Conservation (phyloP, 2,329 filamentous ascomycete genomes). For the Nemania bipapillata region DNA sequence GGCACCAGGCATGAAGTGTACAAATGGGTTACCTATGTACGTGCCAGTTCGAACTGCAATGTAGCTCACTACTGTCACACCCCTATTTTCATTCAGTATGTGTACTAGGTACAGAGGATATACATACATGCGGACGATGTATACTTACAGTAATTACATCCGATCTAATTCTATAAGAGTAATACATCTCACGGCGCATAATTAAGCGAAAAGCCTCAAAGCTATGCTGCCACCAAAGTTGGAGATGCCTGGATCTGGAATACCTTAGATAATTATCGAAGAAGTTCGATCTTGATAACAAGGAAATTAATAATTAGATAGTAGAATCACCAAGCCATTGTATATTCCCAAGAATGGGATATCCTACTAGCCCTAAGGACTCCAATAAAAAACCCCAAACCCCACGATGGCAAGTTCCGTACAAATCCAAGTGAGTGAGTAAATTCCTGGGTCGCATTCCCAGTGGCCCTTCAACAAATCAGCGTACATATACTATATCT, state of each 20-base stretch:
- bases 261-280: too few species aligned
- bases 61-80: conserved; percentile 1
- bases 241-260: too few species aligned
- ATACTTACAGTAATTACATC: too few species aligned
- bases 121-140: too few species aligned
- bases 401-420: neutral
- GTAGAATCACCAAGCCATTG: neutral
- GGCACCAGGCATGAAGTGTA: neutral
- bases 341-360: too few species aligned
- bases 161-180: too few species aligned
- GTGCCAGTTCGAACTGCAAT: neutral
- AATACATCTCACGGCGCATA: too few species aligned
- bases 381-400: neutral
- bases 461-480: neutral
- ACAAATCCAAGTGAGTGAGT: neutral
- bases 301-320: too few species aligned
- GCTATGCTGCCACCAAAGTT: too few species aligned
- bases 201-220: too few species aligned
- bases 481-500: neutral
- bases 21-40: neutral
- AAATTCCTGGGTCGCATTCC: neutral
- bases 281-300: too few species aligned
- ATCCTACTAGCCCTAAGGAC: neutral
- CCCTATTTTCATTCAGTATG: neutral
- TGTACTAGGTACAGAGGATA: neutral